Evolutionary conservation across 352 stramenopile genomes (phyloP).

Genomic region (Phytophthora sojae): DNA sequence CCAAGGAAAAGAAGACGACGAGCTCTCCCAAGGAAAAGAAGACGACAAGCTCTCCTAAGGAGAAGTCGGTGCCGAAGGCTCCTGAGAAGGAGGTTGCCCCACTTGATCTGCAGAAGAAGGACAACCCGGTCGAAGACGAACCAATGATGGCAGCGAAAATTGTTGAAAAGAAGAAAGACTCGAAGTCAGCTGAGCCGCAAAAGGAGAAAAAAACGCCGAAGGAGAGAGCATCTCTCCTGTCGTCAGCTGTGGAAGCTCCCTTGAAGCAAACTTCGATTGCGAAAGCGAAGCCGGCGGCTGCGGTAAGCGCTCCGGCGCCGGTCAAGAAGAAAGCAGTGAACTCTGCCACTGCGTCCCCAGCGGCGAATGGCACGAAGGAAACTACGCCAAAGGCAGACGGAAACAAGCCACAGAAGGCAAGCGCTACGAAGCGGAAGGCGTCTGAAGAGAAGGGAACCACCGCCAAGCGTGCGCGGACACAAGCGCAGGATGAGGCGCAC

Average conservation of each 20-base stretch:
- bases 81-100: not conserved
- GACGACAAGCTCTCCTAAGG: too few relatives aligned
- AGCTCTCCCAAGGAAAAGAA: too few relatives aligned
- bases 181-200: not conserved
- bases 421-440: slow-evolving; percentile 23
- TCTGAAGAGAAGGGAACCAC: slow-evolving; percentile 8
- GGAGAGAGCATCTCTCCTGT: not conserved
- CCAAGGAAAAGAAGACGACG: too few relatives aligned
- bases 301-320: slow-evolving; percentile 1
- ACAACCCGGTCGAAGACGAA: not conserved
- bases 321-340: slow-evolving; percentile 20
- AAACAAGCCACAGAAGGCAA: slow-evolving; percentile 1
- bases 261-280: not conserved
- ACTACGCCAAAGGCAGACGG: not conserved
- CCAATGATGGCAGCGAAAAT: not conserved
- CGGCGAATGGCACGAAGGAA: slow-evolving; percentile 4
- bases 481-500: slow-evolving; percentile 12
- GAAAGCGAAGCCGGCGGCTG: not conserved
- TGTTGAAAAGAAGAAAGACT: not conserved
- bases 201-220: slow-evolving; percentile 7
- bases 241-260: not conserved
- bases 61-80: not conserved
- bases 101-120: not conserved
- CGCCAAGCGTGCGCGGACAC: slow-evolving; percentile 4
- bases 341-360: not conserved